Conservation (phyloP, 1,284 basidiomycete species). For the Cutaneotrichosporon mucoides region DNA sequence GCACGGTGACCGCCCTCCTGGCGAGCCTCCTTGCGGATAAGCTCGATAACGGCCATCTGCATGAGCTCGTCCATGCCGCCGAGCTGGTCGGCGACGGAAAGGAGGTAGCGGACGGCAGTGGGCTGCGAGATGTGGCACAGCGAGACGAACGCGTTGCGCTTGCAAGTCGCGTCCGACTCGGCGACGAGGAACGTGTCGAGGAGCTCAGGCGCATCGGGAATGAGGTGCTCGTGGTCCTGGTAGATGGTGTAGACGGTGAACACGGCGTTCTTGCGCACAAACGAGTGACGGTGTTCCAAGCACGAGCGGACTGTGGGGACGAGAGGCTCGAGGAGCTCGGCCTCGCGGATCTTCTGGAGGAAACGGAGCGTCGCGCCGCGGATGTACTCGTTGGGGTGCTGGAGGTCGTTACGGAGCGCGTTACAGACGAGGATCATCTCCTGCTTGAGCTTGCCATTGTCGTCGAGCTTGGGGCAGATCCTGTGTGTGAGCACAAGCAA, state of each 20-base stretch:
- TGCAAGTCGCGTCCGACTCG: conserved; percentile 93
- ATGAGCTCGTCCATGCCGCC: conserved; percentile 82
- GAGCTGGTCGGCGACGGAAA: conserved; percentile 80
- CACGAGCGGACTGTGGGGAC: conserved; percentile 90
- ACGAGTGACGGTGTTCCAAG: conserved; percentile 96
- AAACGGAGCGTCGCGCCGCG: conserved; percentile 95
- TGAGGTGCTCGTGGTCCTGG: conserved; percentile 87
- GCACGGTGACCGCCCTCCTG: conserved; percentile 75
- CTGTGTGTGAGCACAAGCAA: conserved; percentile 18
- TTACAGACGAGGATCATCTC: conserved; percentile 99
- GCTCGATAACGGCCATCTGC: conserved; percentile 95
- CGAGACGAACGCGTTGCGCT: conserved; percentile 95
- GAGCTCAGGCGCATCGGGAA: conserved; percentile 94
- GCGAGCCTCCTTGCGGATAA: conserved; percentile 87
- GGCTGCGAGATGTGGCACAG: conserved; percentile 83
- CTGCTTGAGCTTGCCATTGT: conserved; percentile 95
- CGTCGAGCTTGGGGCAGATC: conserved; percentile 96
- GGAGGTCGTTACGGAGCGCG: conserved; percentile 95
- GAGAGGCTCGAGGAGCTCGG: conserved; percentile 92
- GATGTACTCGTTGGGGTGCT: conserved; percentile 99
- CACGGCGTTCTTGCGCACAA: conserved; percentile 97
- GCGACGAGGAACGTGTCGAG: conserved; percentile 97
- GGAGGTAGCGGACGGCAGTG: conserved; percentile 87
- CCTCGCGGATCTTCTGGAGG: conserved; percentile 91
- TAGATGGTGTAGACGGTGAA: conserved; percentile 95